Evolutionary conservation across 345 rosid species (phyloP), one percentile per base, ranked within the genome.

Genomic region (Bruguiera gymnorhiza): DNA sequence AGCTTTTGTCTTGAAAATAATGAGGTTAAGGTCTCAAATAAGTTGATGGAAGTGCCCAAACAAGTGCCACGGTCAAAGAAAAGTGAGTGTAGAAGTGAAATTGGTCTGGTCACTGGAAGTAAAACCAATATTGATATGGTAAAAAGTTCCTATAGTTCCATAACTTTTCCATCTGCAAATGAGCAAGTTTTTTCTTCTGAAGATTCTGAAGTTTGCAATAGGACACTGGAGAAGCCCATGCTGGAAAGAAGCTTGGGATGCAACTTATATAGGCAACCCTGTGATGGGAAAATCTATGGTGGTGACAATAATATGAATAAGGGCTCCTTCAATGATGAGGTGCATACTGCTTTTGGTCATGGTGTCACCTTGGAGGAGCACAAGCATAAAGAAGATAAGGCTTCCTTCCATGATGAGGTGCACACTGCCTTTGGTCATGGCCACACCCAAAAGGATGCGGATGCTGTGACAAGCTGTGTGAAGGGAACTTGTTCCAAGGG

Each of bases 201-300:
- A 34, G 37, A 34, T 34, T 51, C 65, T 65, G 75, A 39, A 34
- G 52, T 73, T 29, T 32, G 48, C 36, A 55, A 37, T 70, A 66
- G 65, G 60, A 34, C 65, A 54, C 20, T 39, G 7, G 78, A 71
- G 68, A 59, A 69, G 70, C 60, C 31, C 60, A 64, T 46, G n/a
- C 75, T 66, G 65, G 73, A 55, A 63, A 78, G 65, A 71, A 60
- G 31, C 51, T 76, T 60, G 46, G 51, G 30, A 57, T 48, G 79
- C 76, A 68, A 30, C 37, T 21, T 56, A 32, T 19, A 9, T 21
- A 37, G 63, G 65, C 71, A 68, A 21, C 63, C 60, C 68, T 66
- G 31, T 32, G 46, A 57, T 65, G 65, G 27, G 52, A 80, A 58
- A 55, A 27, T 48, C 6, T n/a, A 26, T 62, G 63, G 31, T 65